Conservation (phyloP, 2,329 filamentous ascomycete species). For the Cordyceps pruinosa region DNA sequence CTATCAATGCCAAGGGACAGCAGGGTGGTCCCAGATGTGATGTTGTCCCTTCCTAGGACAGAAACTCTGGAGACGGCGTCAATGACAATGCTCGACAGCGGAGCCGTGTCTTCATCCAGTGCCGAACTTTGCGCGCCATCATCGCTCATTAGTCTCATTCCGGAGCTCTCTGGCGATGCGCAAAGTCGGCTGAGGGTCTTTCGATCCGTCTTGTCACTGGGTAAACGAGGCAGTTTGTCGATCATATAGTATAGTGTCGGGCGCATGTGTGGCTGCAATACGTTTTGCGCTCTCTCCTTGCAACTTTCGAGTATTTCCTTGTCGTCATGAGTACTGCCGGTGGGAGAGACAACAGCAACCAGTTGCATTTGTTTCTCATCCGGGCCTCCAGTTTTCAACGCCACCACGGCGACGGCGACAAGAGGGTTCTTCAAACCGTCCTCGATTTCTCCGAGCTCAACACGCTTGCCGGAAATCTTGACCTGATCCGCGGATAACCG, state of each 20-base stretch:
- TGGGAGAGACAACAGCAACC: background rate
- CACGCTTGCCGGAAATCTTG: background rate
- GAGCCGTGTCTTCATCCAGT: background rate
- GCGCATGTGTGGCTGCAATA: background rate
- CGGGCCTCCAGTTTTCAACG: background rate
- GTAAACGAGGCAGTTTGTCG: background rate
- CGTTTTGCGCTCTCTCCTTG: background rate
- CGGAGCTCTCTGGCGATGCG: background rate
- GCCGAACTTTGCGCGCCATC: background rate
- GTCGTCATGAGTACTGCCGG: background rate
- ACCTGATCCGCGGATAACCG: background rate
- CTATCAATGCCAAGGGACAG: background rate
- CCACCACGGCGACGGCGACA: background rate
- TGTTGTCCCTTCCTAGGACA: background rate
- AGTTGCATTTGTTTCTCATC: background rate
- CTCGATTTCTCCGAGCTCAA: slow-evolving; percentile 2
- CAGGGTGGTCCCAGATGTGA: background rate
- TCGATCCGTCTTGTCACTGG: slow-evolving; percentile 1
- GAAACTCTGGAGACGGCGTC: background rate
- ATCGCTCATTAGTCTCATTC: background rate
- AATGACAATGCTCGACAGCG: background rate
- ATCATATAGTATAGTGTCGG: background rate
- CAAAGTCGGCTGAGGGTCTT: background rate
- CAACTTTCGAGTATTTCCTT: background rate
- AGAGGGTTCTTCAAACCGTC: background rate